phyloP scores from a whole-genome alignment of 2,329 filamentous ascomycete species.

The Calycina marina region DNA sequence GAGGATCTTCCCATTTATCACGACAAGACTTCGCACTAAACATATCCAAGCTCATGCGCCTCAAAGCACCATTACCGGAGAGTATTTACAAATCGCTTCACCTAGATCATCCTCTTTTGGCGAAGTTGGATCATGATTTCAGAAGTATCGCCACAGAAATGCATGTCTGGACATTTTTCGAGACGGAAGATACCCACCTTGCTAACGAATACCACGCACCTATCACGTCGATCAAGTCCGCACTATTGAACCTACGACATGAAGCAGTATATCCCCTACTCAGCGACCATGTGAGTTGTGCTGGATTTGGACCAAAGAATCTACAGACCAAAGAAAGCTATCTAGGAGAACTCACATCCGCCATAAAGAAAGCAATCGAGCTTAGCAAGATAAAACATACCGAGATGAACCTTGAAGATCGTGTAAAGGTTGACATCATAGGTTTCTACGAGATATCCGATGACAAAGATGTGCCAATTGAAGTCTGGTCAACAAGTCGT shows the following conservation, averaged over 20 bases:
- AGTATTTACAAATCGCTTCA: neutral
- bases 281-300: conserved; percentile 3
- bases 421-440: conserved; percentile 3
- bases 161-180: conserved; percentile 5
- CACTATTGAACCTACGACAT: conserved; percentile 5
- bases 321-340: conserved; percentile 2
- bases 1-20: conserved; percentile 4
- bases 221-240: conserved; percentile 7
- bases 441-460: conserved; percentile 3
- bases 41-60: conserved; percentile 1
- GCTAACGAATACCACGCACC: conserved; percentile 6
- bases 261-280: conserved; percentile 5
- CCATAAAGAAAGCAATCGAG: conserved; percentile 3
- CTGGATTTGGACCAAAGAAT: conserved; percentile 2
- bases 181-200: conserved; percentile 5
- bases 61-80: conserved; percentile 1
- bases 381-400: conserved; percentile 3
- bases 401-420: conserved; percentile 2
- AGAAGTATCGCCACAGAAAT: conserved; percentile 5
- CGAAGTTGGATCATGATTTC: conserved; percentile 3
- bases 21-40: conserved; percentile 1
- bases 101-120: conserved; percentile 2
- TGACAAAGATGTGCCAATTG: neutral
- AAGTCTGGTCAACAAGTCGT: conserved; percentile 5
- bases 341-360: conserved; percentile 1